Base-by-base conservation (phyloP, 768 basidiomycete genomes). In the Russula sp. region DNA sequence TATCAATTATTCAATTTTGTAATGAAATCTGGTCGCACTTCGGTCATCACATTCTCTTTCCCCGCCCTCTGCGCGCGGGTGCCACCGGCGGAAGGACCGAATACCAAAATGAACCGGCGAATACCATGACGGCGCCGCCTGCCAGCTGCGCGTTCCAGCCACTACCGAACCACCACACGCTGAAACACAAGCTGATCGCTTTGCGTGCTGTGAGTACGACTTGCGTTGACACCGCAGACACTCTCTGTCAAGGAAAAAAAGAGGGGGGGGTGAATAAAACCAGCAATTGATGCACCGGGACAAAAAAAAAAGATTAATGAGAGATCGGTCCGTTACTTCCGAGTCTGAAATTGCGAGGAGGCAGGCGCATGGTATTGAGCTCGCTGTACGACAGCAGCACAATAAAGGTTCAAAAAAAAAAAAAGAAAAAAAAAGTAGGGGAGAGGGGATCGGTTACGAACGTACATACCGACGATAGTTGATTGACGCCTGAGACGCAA, bases 401-500 rank as follows among this genome's bases (percentile, higher is more conserved):
- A 29, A 29, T 29, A 29, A 29, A 29, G 25, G 25, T 29, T 29
- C 25, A 1, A 25, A 10, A 34, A 9, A 34, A 20, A 13, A 11
- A 18, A 49, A 8, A 3, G 5, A 1, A n/a, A 4, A n/a, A 20
- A 29, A 42, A 22, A 11, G 59, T 29, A 29, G 25, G 25, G 25
- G 25, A 29, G 25, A 3, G 25, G 25, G 25, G 25, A 29, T 29
- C 25, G 25, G 25, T 29, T 29, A 3, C 25, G 25, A 36, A 25
- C n/a, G 46, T 5, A 59, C 87, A 34, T 61, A 92, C 90, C 58
- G 90, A 85, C n/a, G 87, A 85, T 41, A 93, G 75, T 64, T 81
- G 79, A 70, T 92, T 93, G 39, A 92, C 92, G 22, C 90, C 89
- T 0, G 87, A 83, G 4, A 92, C 85, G 68, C 92, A 94, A n/a